Percentiles rank a stretch among this genome's conserved stretches.
These are phyloP conservation scores for Anisogramma anomala DNA, from an alignment of 2,329 filamentous ascomycete genomes.

Conservation along the genomic window DNA sequence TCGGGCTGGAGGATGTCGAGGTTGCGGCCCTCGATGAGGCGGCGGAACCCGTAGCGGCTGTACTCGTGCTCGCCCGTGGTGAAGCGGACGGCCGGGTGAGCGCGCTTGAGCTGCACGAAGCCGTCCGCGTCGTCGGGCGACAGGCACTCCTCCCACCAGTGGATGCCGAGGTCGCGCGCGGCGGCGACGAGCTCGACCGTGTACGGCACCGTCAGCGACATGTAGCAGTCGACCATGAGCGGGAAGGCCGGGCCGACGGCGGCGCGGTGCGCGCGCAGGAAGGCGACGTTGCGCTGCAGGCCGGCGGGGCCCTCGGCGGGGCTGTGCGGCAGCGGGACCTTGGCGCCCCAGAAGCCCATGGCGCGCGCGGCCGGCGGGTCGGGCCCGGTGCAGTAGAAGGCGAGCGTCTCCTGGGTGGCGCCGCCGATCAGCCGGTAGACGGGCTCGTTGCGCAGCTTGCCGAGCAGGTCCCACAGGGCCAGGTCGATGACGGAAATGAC, in stretches of 20 bases:
- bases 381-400: conserved; percentile 93
- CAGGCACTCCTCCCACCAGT: conserved; percentile 96
- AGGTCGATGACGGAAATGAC: conserved; percentile 92
- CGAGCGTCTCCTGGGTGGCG: conserved; percentile 67
- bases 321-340: conserved; percentile 81
- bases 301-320: conserved; percentile 77
- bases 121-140: conserved; percentile 87
- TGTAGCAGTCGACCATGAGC: conserved; percentile 93
- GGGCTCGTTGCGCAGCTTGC: conserved; percentile 83
- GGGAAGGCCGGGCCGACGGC: conserved; percentile 82
- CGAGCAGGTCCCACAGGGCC: conserved; percentile 82
- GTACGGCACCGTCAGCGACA: conserved; percentile 87
- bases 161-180: conserved; percentile 73
- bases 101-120: conserved; percentile 78
- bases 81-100: conserved; percentile 83
- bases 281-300: conserved; percentile 80
- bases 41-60: conserved; percentile 87
- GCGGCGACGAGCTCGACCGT: conserved; percentile 83
- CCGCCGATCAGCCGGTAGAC: conserved; percentile 93
- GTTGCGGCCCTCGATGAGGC: conserved; percentile 83
- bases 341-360: conserved; percentile 85
- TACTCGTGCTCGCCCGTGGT: conserved; percentile 95
- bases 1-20: conserved; percentile 91
- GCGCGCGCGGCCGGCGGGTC: conserved; percentile 67
- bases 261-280: conserved; percentile 72